Base-by-base conservation (phyloP, 2,329 filamentous ascomycete genomes). In the Colletotrichum sp. region DNA sequence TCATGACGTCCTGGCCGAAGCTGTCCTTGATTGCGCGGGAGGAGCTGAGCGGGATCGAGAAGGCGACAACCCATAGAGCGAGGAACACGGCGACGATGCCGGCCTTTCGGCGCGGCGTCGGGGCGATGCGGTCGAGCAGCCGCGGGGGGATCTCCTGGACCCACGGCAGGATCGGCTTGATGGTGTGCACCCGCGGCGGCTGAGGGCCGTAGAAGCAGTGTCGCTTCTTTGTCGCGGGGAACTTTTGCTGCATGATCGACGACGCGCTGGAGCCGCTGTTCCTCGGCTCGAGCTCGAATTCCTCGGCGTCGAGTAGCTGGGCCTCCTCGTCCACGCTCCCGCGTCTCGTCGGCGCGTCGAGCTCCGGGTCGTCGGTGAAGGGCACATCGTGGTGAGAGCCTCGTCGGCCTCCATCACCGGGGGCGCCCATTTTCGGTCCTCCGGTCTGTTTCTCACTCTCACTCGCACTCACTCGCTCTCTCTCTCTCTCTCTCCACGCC, bases 151-250 rank as follows among this genome's bases (percentile, higher is more conserved):
- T 57, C 2, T 72, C 69, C 63, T 76, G 73, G 21, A 73, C 16
- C 34, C 44, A 52, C 6, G 73, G 69, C 32, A 76, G 28, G 24
- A 76, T n/a, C 55, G 73, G 73, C 21, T 69, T 70, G 64, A 76
- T 68, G 8, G 16, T 7, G 32, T 68, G 70, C 44, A 32, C 52
- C n/a, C 73, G 39, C 44, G 73, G 73, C 64, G 73, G 73, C 21
- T 68, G 64, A n/a, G 73, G 73, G 5, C 73, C 73, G 21, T 39
- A n/a, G 57, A 76, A 8, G 57, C 73, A 76, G 69, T 73, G 73
- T 34, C 69, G 69, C 44, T 67, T 68, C 57, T 30, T 64, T 12
- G 57, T 32, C 63, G 66, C 69, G 13, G 73, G 73, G 69, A 76
- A 76, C 69, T 73, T 73, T 2, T 72, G 73, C 62, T 68, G 30